These are phyloP conservation scores for Dicorynia guianensis DNA, from an alignment of 306 rosid species.

Conservation along the genomic window DNA sequence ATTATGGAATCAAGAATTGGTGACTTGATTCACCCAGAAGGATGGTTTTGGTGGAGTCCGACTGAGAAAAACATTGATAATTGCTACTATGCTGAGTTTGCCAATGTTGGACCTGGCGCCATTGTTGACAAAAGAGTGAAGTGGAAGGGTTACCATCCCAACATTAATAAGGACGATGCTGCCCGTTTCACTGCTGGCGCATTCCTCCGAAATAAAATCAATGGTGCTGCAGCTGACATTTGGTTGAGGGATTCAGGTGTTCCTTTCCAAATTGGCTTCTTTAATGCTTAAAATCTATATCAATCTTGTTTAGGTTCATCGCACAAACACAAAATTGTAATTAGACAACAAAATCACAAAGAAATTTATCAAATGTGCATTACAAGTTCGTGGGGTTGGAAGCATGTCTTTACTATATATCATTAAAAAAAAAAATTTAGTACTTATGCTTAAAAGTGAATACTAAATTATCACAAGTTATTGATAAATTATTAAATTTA, in stretches of 20 bases:
- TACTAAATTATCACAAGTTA: too few species aligned
- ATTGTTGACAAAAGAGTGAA: constrained; percentile 42
- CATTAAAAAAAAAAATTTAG: too few species aligned
- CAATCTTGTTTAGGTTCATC: neutral
- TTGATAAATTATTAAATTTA: too few species aligned
- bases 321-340: neutral
- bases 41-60: constrained; percentile 54
- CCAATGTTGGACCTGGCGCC: constrained; percentile 67
- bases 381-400: too few species aligned
- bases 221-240: neutral
- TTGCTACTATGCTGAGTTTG: constrained; percentile 58
- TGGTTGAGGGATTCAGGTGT: constrained; percentile 50
- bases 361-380: too few species aligned
- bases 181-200: constrained; percentile 41
- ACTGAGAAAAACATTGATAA: constrained; percentile 39
- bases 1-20: constrained; percentile 63
- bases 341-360: neutral
- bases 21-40: constrained; percentile 56
- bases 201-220: constrained; percentile 33
- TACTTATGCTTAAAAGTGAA: too few species aligned
- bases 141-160: constrained; percentile 57
- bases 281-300: neutral
- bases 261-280: constrained; percentile 33
- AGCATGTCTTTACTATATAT: too few species aligned
- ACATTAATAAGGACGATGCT: constrained; percentile 53